Evolutionary conservation across 345 rosid genomes (phyloP), one percentile per base, ranked within the genome.

Genomic region (Raphanus sativus): DNA sequence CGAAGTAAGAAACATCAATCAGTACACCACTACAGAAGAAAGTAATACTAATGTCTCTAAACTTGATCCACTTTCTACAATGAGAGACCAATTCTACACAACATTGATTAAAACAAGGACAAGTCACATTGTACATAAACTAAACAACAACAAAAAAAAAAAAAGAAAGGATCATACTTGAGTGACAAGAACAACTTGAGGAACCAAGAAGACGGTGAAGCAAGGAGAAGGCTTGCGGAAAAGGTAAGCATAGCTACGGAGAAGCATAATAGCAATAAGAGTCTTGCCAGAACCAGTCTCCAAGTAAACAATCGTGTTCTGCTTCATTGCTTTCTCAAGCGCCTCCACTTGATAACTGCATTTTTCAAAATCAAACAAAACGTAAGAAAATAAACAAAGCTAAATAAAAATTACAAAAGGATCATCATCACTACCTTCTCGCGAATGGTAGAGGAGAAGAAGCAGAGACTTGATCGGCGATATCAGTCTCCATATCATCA

Each of bases 231-330:
- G 99, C 87, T 91, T 92, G 79, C 90, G 91, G 12, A 95, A 82
- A 40, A 85, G 83, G 78, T 86, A 68, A 1, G 96, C 91, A 5
- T 83, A 88, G 77, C 76, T 76, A 56, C 99, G 90, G 6, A 95
- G 89, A 70, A 95, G 94, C 99, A 95, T 95, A 78, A 91, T 83
- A 11, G 97, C 97, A 55, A 95, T 86, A 36, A 90, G 82, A 26
- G 99, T 95, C 86, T 95, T 95, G 78, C 99, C 98, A 3, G 97
- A 84, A 29, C 99, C 98, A 69, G 99, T 95, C 79, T 89, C 97
- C 81, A 92, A 70, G 82, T 62, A 92, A 15, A 86, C 90, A 28
- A 95, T 68, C 0, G 98, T 94, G 81, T 94, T 92, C 75, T 85
- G 87, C 77, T 85, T 80, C 15, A 86, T 73, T 0, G 98, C 95